Conservation (phyloP, 2,329 filamentous ascomycete genomes). For the Escovopsis sp. region DNA sequence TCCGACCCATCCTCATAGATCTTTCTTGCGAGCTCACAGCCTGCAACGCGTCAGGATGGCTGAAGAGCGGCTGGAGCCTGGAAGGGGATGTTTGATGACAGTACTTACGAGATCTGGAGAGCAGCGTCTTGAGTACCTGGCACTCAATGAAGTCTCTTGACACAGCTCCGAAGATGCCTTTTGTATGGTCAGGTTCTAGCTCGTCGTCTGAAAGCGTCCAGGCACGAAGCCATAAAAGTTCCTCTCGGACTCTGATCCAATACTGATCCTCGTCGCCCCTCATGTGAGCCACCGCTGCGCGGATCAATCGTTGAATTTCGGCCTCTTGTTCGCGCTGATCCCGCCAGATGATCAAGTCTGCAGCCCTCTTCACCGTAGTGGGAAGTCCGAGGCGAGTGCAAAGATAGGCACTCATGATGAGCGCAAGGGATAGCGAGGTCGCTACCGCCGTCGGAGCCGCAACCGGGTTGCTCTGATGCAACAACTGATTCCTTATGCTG, state of each 20-base stretch:
- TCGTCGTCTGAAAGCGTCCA: conserved; percentile 36
- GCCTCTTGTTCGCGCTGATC: conserved; percentile 48
- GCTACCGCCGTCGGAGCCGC: conserved; percentile 43
- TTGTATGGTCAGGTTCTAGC: conserved; percentile 24
- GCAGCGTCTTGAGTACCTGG: conserved; percentile 53
- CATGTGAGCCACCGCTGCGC: conserved; percentile 30
- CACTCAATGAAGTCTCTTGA: conserved; percentile 47
- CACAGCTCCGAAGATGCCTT: conserved; percentile 49
- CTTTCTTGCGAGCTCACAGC: conserved; percentile 45
- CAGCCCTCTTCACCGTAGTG: conserved; percentile 36
- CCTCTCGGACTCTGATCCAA: conserved; percentile 45
- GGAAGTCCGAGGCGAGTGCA: conserved; percentile 34
- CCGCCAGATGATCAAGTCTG: conserved; percentile 48
- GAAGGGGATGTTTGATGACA: background rate
- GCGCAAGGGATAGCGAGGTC: conserved; percentile 43
- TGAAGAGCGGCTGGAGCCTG: background rate
- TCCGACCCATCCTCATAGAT: conserved; percentile 41
- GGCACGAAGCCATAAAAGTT: conserved; percentile 57
- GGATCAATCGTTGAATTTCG: conserved; percentile 44
- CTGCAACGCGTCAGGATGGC: conserved; percentile 20
- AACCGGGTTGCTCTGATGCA: conserved; percentile 46
- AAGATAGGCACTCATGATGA: conserved; percentile 46
- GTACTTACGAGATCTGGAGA: conserved; percentile 44
- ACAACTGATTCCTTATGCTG: conserved; percentile 28
- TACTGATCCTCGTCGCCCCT: conserved; percentile 46